Evolutionary conservation across 345 rosid genomes (phyloP), one percentile per base, ranked within the genome.

Genomic region (Bretschneidera sinensis): DNA sequence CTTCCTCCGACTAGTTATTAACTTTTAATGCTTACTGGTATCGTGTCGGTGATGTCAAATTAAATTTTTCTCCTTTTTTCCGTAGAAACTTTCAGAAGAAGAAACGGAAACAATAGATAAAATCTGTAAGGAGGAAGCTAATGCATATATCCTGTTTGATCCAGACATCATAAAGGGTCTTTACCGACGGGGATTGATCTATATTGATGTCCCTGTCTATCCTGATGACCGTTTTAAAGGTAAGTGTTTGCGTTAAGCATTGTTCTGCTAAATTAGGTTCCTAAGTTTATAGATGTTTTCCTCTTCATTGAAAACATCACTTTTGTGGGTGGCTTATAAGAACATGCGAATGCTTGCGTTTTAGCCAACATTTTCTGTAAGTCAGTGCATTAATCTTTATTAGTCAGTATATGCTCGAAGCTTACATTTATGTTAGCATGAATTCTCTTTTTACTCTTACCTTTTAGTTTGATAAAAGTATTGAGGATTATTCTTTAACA

Each of bases 61-160:
- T 65, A 62, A 48, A 24, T n/a, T n/a, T 48, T 53, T 68, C 43
- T 59, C 57, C 54, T 55, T 69, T 69, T 71, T 72, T 2, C 22
- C 62, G 28, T 74, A 94, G 99, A 94, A 90, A 85, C 95, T 94
- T 70, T 87, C 99, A 65, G 99, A 94, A 76, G 97, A 90, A 78
- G 99, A 94, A 81, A 81, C 62, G 78, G 85, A 95, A 28, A 88
- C 87, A 43, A 90, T 94, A 59, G 99, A 90, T 74, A 94, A 90
- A 83, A 74, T 94, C 58, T 94, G 99, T 76, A 94, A 94, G 78
- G 99, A 94, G 82, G 99, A 94, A 82, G 99, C 86, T 63, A 94
- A 90, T 80, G 83, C 90, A 55, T 90, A 60, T 81, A 62, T 90
- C 74, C 83, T 94, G 54, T 90, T 88, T 73, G 96, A 94, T 76